Percentiles rank a stretch among this genome's conserved stretches.
Evolutionary conservation across 2,329 filamentous ascomycete species (phyloP).

Genomic region (Teratosphaeria epicoccoides): DNA sequence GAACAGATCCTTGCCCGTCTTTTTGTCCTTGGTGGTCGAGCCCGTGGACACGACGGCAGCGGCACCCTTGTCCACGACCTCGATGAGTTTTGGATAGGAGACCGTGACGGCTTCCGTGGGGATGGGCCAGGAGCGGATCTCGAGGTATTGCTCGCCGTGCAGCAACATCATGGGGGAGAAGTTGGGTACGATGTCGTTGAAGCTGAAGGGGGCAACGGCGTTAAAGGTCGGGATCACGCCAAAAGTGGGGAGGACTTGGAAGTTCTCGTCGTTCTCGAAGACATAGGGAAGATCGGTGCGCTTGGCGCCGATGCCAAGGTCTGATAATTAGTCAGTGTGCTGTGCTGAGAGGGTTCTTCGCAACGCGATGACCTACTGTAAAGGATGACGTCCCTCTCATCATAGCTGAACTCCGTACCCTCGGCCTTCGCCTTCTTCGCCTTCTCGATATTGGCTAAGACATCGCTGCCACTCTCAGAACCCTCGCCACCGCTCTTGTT

Average conservation of each 20-base stretch:
- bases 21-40: constrained; percentile 72
- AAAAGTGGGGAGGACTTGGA: constrained; percentile 90
- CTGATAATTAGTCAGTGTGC: constrained; percentile 20
- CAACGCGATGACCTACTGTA: constrained; percentile 50
- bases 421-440: constrained; percentile 61
- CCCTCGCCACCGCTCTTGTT: constrained; percentile 48
- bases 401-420: constrained; percentile 70
- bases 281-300: constrained; percentile 76
- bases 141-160: constrained; percentile 96
- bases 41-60: constrained; percentile 74
- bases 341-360: constrained; percentile 6
- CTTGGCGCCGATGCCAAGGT: constrained; percentile 87
- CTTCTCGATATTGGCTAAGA: constrained; percentile 63
- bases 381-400: constrained; percentile 79
- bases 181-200: constrained; percentile 80
- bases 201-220: constrained; percentile 66
- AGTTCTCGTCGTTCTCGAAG: constrained; percentile 82
- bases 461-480: constrained; percentile 35
- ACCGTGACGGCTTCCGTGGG: constrained; percentile 70
- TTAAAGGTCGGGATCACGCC: constrained; percentile 93
- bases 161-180: constrained; percentile 98
- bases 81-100: constrained; percentile 70
- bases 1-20: constrained; percentile 80
- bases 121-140: constrained; percentile 83
- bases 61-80: constrained; percentile 91